Evolutionary conservation across 116 monocot genomes (phyloP).

Genomic region (Zostera marina): DNA sequence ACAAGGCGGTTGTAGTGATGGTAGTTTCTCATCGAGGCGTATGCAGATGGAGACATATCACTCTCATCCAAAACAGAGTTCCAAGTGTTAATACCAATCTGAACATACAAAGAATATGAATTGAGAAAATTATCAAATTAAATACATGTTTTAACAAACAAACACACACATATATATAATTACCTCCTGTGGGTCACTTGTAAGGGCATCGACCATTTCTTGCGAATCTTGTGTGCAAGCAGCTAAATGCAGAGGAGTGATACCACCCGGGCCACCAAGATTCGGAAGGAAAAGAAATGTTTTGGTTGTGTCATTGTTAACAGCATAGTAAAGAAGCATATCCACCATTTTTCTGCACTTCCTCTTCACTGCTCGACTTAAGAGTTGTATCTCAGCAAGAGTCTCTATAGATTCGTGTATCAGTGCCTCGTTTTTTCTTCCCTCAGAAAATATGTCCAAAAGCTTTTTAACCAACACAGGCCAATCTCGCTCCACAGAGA

Average conservation of each 20-base stretch:
- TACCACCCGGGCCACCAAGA: conserved; percentile 43
- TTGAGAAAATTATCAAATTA: not conserved
- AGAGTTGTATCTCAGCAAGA: conserved; percentile 53
- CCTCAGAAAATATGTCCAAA: conserved; percentile 47
- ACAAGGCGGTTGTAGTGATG: conserved; percentile 61
- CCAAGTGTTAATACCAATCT: conserved; percentile 84
- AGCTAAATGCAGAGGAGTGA: conserved; percentile 75
- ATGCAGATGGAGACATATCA: conserved; percentile 44
- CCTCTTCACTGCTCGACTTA: conserved; percentile 71
- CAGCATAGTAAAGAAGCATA: conserved; percentile 48
- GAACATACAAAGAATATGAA: not conserved
- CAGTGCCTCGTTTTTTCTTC: conserved; percentile 11
- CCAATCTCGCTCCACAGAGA: conserved; percentile 75
- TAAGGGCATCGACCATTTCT: conserved; percentile 66
- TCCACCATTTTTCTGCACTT: conserved; percentile 68
- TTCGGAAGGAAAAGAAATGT: conserved; percentile 56
- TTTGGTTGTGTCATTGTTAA: conserved; percentile 14
- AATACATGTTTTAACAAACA: not conserved
- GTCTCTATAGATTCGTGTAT: conserved; percentile 34
- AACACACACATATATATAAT: not conserved
- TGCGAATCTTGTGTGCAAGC: conserved; percentile 45
- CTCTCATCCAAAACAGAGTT: conserved; percentile 39
- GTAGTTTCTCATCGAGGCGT: conserved; percentile 52
- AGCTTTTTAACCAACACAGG: conserved; percentile 28
- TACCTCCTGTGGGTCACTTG: conserved; percentile 80